Base-by-base conservation (phyloP, 257 asterid species). In the Gentiana macrophylla region DNA sequence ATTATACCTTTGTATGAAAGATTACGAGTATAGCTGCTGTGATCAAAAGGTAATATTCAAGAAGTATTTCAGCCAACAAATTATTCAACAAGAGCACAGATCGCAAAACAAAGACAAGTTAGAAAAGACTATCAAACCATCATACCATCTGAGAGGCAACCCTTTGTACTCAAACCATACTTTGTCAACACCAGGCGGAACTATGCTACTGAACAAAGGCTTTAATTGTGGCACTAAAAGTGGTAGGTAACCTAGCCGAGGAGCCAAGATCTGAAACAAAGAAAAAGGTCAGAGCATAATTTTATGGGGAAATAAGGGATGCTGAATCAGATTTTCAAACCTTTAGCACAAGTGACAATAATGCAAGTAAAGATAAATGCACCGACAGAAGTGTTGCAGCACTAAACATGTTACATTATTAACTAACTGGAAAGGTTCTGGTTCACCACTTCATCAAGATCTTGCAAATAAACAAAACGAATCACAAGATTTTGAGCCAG, bases 101-200 rank as follows among this genome's bases (percentile, higher is more conserved):
- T 8, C 37, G 9, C 58, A 41, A 9, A 24, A 45, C 38, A 15
- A n/a, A 57, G 38, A 3, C 51, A 50, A 24, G 8, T 24, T 6
- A 55, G n/a, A n/a, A 62, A 55, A 6, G 59, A 8, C 38, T 6
- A 45, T 35, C 1, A 35, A 64, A 10, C 8, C 32, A 12, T 55
- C 75, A 48, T 76, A 90, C 99, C 99, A 92, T 69, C 86, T 92
- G 73, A 92, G 94, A 45, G 99, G 99, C 73, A 91, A 76, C 13
- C 97, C 99, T 70, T 79, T 84, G 81, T 88, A 87, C 72, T 91
- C 98, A 66, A 91, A 87, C 98, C 98, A 91, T 53, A 91, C 87
- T 44, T 95, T 91, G 77, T 92, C 99, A 55, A 69, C 87, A 47
- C 97, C 99, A 47, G 99, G 95, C 52, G 99, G 99, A 62, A 89